Evolutionary conservation across 116 monocot species (phyloP), one percentile per base, ranked within the genome.

Genomic region (Dioscorea cayenensis): DNA sequence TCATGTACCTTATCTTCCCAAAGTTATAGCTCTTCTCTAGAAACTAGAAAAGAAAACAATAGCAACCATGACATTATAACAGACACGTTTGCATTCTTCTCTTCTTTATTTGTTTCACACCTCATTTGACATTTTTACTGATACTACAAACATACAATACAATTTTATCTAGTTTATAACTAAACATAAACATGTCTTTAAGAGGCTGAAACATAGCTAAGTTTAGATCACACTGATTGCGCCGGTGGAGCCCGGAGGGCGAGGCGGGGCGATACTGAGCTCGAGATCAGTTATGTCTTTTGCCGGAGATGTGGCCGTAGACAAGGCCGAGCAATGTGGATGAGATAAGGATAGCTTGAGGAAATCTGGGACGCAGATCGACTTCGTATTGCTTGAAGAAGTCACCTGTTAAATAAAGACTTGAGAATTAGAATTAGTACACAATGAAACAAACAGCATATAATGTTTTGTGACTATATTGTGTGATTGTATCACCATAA

Each of bases 181-280:
- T 32, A 32, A 66, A 10, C 60, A 32, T 66, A 50, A 64, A 64
- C 72, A 68, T 51, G 70, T 70, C 67, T 74, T 27, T 16, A 25
- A 25, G 19, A 50, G 59, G 23, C 16, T 23, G 37, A 65, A 66
- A 77, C 36, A 51, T 69, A 51, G 17, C 63, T n/a, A 21, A 66
- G 32, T 67, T 72, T 71, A 78, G 36, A 72, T 43, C 22, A 84
- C 79, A 35, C 73, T 70, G 29, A 83, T 79, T n/a, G 64, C 76
- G 20, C 73, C 73, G 7, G 70, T 16, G 1, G n/a, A 23, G 1
- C 64, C 55, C 19, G 37, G 75, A 6, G 77, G 64, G 35, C 49
- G 65, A 50, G 84, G 84, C 0, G 80, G 80, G 12, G 71, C 80
- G 14, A 80, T 80, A 58, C 74, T 74, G 67, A 84, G 80, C 67